Percentiles rank a stretch among this genome's conserved stretches.
These are phyloP conservation scores for Skeletonema tropicum DNA, from an alignment of 108 stramenopile species.

Conservation along the genomic window DNA sequence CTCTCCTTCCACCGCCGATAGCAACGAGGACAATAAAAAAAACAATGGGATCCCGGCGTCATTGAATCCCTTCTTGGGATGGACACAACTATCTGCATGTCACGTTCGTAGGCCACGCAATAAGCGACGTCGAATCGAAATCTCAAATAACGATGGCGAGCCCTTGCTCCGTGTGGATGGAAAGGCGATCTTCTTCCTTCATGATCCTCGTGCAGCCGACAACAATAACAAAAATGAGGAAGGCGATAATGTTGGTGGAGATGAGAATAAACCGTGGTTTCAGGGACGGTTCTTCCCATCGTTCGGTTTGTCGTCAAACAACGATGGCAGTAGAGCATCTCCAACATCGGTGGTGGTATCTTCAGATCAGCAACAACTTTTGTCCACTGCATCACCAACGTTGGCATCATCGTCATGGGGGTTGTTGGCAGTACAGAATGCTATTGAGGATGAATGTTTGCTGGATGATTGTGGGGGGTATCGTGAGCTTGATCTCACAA, in stretches of 20 bases:
- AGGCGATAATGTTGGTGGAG: neutral
- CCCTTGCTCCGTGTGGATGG: constrained; percentile 33
- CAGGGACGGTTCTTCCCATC: constrained; percentile 76
- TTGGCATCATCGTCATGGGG: constrained; percentile 58
- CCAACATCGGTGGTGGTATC: constrained; percentile 10
- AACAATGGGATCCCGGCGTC: constrained; percentile 12
- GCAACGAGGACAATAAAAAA: neutral
- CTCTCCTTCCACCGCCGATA: neutral
- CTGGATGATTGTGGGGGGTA: constrained; percentile 76
- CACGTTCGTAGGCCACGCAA: constrained; percentile 1
- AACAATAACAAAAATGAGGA: neutral
- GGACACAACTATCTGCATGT: constrained; percentile 34
- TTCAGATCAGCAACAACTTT: neutral
- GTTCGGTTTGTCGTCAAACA: neutral
- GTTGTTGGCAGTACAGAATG: constrained; percentile 62
- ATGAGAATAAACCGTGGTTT: constrained; percentile 50
- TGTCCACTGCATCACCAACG: neutral
- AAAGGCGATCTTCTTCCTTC: constrained; percentile 66
- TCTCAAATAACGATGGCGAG: neutral
- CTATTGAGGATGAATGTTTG: constrained; percentile 76
- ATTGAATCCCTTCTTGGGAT: constrained; percentile 24
- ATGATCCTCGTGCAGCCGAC: constrained; percentile 16
- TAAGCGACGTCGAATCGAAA: neutral
- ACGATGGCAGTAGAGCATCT: neutral
- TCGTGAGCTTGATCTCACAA: constrained; percentile 61